These are phyloP conservation scores for Atractiella rhizophila DNA, from an alignment of 768 basidiomycete genomes.

Conservation along the genomic window DNA sequence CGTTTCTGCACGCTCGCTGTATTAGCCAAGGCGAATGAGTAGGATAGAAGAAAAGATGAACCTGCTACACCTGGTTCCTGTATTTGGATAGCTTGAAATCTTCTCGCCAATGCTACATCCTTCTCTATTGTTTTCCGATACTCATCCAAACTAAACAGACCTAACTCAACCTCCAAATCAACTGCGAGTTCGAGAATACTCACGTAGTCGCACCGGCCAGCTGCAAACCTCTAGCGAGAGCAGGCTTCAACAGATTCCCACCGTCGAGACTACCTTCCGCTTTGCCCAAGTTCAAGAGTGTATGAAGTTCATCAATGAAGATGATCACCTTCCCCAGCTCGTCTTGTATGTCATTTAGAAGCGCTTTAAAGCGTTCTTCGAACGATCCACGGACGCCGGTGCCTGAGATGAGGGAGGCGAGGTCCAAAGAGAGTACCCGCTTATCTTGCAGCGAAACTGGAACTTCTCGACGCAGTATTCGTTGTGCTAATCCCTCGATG, in stretches of 20 bases:
- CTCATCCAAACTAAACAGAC: no score
- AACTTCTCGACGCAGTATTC: constrained; percentile 77
- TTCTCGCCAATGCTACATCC: constrained; percentile 24
- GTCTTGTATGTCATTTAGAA: constrained; percentile 64
- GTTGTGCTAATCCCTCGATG: constrained; percentile 79
- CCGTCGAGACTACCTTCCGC: constrained; percentile 83
- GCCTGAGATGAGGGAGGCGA: constrained; percentile 4
- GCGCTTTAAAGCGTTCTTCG: constrained; percentile 76
- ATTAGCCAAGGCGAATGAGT: constrained; percentile 73
- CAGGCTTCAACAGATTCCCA: constrained; percentile 17
- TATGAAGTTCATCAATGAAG: constrained; percentile 57
- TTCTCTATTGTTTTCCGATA: constrained; percentile 78
- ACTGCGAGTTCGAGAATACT: not conserved
- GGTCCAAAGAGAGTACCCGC: constrained; percentile 8
- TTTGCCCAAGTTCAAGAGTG: constrained; percentile 69
- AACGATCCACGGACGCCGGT: constrained; percentile 25
- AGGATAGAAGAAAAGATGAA: constrained; percentile 78
- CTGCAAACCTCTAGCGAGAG: constrained; percentile 34
- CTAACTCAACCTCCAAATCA: constrained; percentile 23
- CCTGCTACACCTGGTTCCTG: constrained; percentile 61
- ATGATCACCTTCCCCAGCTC: constrained; percentile 59
- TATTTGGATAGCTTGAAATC: constrained; percentile 42
- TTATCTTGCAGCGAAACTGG: constrained; percentile 38
- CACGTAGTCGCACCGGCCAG: constrained; percentile 59
- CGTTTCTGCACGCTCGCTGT: constrained; percentile 62